Evolutionary conservation across 2,329 filamentous ascomycete genomes (phyloP), one percentile per base, ranked within the genome.

Genomic region (Madurella mycetomatis): DNA sequence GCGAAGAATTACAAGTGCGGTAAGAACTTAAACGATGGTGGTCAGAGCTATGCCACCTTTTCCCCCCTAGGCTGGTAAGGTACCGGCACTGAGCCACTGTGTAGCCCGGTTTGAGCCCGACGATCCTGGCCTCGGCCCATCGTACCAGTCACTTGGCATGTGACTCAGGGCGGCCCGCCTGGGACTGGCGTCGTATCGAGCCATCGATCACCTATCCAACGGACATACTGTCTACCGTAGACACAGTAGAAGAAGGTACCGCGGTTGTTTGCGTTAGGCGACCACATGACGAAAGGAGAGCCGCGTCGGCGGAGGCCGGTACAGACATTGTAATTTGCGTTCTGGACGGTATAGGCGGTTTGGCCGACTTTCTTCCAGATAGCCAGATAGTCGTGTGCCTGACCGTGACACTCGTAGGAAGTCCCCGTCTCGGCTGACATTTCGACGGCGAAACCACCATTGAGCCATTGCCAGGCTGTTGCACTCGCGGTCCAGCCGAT

Each of bases 311-410:
- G 12, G 31, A 5, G 9, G 51, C 51, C 51, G 32, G 51, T 53
- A 17, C 51, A 53, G 8, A 4, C 11, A 13, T 46, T 46, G 15
- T 40, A 15, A 4, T 13, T 15, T 13, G 5, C n/a, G 41, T 54
- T 54, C 18, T 34, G 44, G 31, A 57, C 55, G 3, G 43, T 49
- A 32, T 57, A 57, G 17, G 48, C 51, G 1, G 55, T 57, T n/a
- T 48, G 55, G 2, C 18, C 51, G n/a, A 43, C 15, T 5, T 48
- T 48, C 43, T 49, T 51, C 51, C 51, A 57, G 1, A 57, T 19
- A 40, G 42, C 39, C 9, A 57, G 15, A 3, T 7, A 31, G 13
- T 54, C 51, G 39, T 39, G n/a, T 11, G 39, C 5, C 2, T 32
- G 13, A 32, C 43, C 51, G 2, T 46, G 8, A 47, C 55, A 57